phyloP scores from a whole-genome alignment of 2,329 filamentous ascomycete species.

The Aspergillus novoparasiticus region DNA sequence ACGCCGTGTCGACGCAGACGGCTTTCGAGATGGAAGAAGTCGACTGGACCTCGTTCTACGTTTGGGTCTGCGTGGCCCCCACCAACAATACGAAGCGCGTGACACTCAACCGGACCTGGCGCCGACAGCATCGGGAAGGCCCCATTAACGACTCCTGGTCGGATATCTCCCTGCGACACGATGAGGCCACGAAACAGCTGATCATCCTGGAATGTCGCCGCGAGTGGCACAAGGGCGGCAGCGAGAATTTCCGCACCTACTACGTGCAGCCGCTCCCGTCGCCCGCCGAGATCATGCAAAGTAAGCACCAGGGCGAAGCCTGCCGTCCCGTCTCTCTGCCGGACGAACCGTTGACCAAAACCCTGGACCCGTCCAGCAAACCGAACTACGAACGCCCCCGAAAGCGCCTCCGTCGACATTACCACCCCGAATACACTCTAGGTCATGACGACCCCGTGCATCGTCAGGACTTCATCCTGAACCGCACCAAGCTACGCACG shows the following conservation, averaged over 20 bases:
- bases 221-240: slow-evolving; percentile 64
- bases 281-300: slow-evolving; percentile 27
- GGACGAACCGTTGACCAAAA: slow-evolving; percentile 33
- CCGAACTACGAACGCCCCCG: slow-evolving; percentile 39
- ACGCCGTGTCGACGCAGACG: slow-evolving; percentile 68
- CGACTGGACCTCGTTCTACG: slow-evolving; percentile 70
- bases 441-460: slow-evolving; percentile 21
- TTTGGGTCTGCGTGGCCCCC: slow-evolving; percentile 66
- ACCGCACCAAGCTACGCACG: slow-evolving; percentile 46
- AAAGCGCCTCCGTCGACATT: slow-evolving; percentile 41
- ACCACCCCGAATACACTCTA: slow-evolving; percentile 43
- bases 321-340: slow-evolving; percentile 21
- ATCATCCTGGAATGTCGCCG: slow-evolving; percentile 68
- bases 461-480: slow-evolving; percentile 46
- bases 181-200: slow-evolving; percentile 61
- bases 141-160: slow-evolving; percentile 76
- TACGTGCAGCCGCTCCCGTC: slow-evolving; percentile 55
- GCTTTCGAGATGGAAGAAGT: slow-evolving; percentile 64
- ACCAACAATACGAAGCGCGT: slow-evolving; percentile 32
- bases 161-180: slow-evolving; percentile 62
- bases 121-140: slow-evolving; percentile 69
- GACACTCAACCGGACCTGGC: slow-evolving; percentile 61
- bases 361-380: slow-evolving; percentile 28
- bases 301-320: slow-evolving; percentile 15
- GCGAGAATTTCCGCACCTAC: slow-evolving; percentile 64